These are phyloP conservation scores for Clonostachys rhizophaga DNA, from an alignment of 2,329 filamentous ascomycete genomes.

Conservation along the genomic window DNA sequence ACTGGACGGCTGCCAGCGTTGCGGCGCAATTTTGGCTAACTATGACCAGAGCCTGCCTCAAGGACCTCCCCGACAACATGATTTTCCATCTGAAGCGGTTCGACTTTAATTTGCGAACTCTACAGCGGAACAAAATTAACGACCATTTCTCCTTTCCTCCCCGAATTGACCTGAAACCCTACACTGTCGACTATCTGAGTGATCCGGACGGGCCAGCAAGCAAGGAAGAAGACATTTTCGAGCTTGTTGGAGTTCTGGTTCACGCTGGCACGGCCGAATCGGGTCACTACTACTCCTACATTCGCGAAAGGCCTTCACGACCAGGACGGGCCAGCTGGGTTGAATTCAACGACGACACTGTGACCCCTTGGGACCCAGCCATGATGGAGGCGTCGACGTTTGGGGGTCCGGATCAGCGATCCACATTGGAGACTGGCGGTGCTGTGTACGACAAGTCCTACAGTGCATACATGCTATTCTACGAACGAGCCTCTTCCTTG, in stretches of 20 bases:
- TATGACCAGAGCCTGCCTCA: slow-evolving; percentile 68
- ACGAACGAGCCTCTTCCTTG: slow-evolving; percentile 72
- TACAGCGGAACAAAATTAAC: slow-evolving; percentile 89
- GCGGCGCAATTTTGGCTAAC: slow-evolving; percentile 6
- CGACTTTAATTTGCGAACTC: slow-evolving; percentile 71
- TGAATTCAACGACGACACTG: slow-evolving; percentile 90
- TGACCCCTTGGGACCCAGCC: slow-evolving; percentile 68
- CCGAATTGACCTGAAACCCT: slow-evolving; percentile 80
- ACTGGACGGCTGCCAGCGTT: background rate
- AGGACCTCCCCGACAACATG: slow-evolving; percentile 87
- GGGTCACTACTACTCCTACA: slow-evolving; percentile 96
- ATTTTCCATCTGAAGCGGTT: slow-evolving; percentile 94
- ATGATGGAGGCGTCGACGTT: slow-evolving; percentile 75
- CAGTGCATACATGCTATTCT: slow-evolving; percentile 98
- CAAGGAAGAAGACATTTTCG: slow-evolving; percentile 70
- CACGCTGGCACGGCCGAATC: slow-evolving; percentile 91
- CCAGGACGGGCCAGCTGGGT: slow-evolving; percentile 60
- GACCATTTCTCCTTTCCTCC: slow-evolving; percentile 87
- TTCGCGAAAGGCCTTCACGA: slow-evolving; percentile 68
- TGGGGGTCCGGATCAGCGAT: slow-evolving; percentile 60
- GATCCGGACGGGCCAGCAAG: slow-evolving; percentile 43
- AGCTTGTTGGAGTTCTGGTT: slow-evolving; percentile 91
- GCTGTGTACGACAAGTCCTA: slow-evolving; percentile 61
- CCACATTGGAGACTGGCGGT: slow-evolving; percentile 37
- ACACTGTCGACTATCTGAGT: slow-evolving; percentile 81